These are phyloP conservation scores for Thelonectria discophora DNA, from an alignment of 2,329 filamentous ascomycete genomes.

Conservation along the genomic window DNA sequence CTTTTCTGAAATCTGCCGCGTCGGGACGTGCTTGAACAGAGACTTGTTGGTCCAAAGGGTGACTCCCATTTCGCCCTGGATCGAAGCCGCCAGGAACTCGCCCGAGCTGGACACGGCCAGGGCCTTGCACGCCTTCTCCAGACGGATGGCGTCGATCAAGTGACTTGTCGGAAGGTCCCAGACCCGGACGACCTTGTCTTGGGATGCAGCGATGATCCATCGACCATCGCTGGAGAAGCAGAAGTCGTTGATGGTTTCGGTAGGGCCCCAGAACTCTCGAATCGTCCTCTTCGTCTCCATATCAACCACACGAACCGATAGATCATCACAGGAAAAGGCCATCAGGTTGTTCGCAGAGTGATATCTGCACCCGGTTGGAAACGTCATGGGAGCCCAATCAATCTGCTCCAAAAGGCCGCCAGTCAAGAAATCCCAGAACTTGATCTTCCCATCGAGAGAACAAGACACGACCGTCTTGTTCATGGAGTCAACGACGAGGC, in stretches of 20 bases:
- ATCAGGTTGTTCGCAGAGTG: constrained; percentile 85
- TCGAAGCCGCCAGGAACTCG: constrained; percentile 92
- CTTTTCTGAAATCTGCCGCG: constrained; percentile 81
- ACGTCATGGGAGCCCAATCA: constrained; percentile 79
- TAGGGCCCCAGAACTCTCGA: constrained; percentile 88
- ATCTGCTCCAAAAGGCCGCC: constrained; percentile 83
- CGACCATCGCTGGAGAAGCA: constrained; percentile 92
- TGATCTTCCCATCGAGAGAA: constrained; percentile 88
- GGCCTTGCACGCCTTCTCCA: constrained; percentile 81
- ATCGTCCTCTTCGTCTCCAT: constrained; percentile 90
- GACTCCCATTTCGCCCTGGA: constrained; percentile 85
- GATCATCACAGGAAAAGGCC: constrained; percentile 88
- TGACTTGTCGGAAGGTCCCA: constrained; percentile 98
- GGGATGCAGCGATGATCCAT: constrained; percentile 90
- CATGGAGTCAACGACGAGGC: constrained; percentile 86
- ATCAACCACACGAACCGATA: constrained; percentile 88
- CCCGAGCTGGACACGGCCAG: constrained; percentile 89
- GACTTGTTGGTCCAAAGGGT: constrained; percentile 95
- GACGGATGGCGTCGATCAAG: constrained; percentile 88
- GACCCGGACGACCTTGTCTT: constrained; percentile 81
- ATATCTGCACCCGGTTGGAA: constrained; percentile 80
- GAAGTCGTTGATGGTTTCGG: constrained; percentile 78
- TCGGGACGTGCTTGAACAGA: constrained; percentile 88
- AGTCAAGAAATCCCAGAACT: constrained; percentile 96
- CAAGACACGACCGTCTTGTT: constrained; percentile 89